A percentile compares a stretch with the other conserved stretches of the same genome.
Conservation (phyloP, 768 basidiomycete genomes). For the Xerocomellus intermedius region DNA sequence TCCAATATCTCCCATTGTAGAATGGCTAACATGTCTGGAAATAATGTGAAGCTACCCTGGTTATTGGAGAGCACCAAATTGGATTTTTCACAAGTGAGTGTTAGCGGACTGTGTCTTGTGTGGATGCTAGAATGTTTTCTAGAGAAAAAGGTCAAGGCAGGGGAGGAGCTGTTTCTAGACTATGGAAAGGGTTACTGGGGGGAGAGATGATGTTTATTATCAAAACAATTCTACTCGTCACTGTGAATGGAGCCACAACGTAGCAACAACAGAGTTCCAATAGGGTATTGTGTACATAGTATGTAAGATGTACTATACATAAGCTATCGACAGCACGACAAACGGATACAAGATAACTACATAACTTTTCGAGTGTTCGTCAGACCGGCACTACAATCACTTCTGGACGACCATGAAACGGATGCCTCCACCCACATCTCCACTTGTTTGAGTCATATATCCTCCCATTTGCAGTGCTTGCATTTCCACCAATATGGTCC, state of each 20-base stretch:
- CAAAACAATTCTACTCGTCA: neutral
- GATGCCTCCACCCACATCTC: conserved; percentile 47
- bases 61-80: conserved; percentile 38
- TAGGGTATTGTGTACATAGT: neutral
- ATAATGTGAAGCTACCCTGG: conserved; percentile 30
- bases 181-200: conserved; percentile 36
- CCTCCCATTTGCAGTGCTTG: conserved; percentile 35
- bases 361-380: neutral
- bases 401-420: conserved; percentile 40
- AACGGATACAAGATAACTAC: neutral
- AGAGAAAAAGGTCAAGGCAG: conserved; percentile 28
- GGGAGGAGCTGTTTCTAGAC: conserved; percentile 36
- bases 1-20: neutral
- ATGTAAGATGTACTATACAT: no score
- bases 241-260: neutral
- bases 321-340: neutral
- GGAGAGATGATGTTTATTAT: neutral
- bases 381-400: conserved; percentile 36
- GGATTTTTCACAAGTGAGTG: conserved; percentile 37
- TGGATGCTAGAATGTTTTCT: neutral
- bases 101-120: neutral
- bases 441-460: conserved; percentile 35
- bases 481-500: conserved; percentile 42
- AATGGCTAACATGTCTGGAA: neutral
- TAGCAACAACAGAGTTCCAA: neutral